These are phyloP conservation scores for Styphnolobium japonicum DNA, from an alignment of 306 rosid species.

Conservation along the genomic window DNA sequence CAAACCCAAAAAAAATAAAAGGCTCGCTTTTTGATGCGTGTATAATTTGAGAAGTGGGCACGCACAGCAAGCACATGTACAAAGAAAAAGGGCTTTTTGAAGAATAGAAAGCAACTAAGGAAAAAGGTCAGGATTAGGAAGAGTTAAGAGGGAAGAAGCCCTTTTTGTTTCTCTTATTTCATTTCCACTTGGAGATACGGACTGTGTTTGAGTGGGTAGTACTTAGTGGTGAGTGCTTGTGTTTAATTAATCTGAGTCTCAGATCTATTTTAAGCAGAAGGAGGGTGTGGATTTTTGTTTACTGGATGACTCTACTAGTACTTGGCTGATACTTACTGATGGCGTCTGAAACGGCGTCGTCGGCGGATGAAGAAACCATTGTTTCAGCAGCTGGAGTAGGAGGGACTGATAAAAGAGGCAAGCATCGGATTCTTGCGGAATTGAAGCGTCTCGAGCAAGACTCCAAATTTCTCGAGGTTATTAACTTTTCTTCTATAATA, in stretches of 20 bases:
- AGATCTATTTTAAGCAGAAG: conserved; percentile 22
- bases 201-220: neutral
- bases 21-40: conserved; percentile 9
- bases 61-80: neutral
- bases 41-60: neutral
- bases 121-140: too few relatives aligned
- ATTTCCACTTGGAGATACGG: too few relatives aligned
- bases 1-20: neutral
- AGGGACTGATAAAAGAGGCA: conserved; percentile 60
- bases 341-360: conserved; percentile 75
- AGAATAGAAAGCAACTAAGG: neutral
- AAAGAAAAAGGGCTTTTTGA: conserved; percentile 12
- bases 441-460: conserved; percentile 79
- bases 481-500: too few relatives aligned
- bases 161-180: neutral
- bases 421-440: conserved; percentile 78
- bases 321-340: conserved; percentile 20
- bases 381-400: conserved; percentile 3
- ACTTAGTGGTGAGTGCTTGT: neutral
- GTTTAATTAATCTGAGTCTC: neutral
- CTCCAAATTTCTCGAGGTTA: conserved; percentile 63
- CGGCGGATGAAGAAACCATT: conserved; percentile 46
- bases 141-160: neutral
- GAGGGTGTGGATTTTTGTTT: neutral
- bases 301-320: conserved; percentile 28